Conservation (phyloP, 768 basidiomycete genomes). For the Termitomyces sp. region DNA sequence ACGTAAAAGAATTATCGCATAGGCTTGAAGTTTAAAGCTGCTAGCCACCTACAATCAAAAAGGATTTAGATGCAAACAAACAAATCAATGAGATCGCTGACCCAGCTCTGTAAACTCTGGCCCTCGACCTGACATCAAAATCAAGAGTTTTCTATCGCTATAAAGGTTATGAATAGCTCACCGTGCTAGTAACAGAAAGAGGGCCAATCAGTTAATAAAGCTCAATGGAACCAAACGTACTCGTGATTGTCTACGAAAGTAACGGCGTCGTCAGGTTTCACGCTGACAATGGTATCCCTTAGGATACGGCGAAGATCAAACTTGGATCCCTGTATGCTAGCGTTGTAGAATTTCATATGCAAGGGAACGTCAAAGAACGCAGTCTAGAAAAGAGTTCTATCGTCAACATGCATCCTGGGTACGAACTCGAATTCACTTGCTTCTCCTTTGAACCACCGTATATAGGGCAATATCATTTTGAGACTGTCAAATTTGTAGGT, state of each 20-base stretch:
- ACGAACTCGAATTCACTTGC: constrained; percentile 28
- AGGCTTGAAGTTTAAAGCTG: constrained; percentile 78
- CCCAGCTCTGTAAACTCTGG: constrained; percentile 82
- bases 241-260: constrained; percentile 92
- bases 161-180: constrained; percentile 22
- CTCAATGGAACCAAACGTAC: constrained; percentile 35
- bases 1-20: constrained; percentile 73
- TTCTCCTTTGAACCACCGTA: constrained; percentile 60
- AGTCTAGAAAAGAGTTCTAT: constrained; percentile 37
- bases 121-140: constrained; percentile 41
- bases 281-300: constrained; percentile 59
- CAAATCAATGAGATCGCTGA: constrained; percentile 23
- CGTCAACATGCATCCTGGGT: neutral
- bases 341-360: constrained; percentile 77
- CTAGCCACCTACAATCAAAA: constrained; percentile 45
- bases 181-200: constrained; percentile 43
- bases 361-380: constrained; percentile 91
- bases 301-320: constrained; percentile 80
- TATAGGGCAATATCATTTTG: constrained; percentile 48
- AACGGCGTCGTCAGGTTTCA: constrained; percentile 74
- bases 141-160: neutral
- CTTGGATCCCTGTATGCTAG: constrained; percentile 57
- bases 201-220: neutral
- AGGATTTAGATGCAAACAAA: neutral
- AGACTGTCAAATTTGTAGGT: constrained; percentile 27